phyloP scores from a whole-genome alignment of 2,329 filamentous ascomycete genomes.

The Metarhizium sp. region DNA sequence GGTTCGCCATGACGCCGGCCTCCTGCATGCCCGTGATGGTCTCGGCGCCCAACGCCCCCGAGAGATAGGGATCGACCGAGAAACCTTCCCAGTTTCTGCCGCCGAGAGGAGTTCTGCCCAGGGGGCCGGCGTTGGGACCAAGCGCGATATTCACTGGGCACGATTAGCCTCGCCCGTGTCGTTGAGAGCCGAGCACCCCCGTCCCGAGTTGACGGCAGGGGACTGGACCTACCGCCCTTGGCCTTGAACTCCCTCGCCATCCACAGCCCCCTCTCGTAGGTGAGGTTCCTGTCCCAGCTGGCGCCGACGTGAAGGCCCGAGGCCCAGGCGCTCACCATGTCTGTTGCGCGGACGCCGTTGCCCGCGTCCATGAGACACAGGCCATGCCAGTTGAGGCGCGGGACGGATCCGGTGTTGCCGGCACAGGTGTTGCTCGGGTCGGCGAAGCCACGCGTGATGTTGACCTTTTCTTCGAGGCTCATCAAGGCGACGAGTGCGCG shows the following conservation, averaged over 20 bases:
- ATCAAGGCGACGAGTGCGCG: slow-evolving; percentile 47
- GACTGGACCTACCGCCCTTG: slow-evolving; percentile 41
- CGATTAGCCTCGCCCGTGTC: not conserved
- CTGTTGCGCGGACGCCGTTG: slow-evolving; percentile 37
- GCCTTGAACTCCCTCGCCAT: slow-evolving; percentile 49
- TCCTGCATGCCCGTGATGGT: slow-evolving; percentile 69
- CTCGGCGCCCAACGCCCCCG: slow-evolving; percentile 61
- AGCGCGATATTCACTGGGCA: slow-evolving; percentile 54
- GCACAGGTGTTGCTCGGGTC: slow-evolving; percentile 37
- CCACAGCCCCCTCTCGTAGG: slow-evolving; percentile 38
- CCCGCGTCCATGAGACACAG: slow-evolving; percentile 41
- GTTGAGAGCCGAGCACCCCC: not conserved
- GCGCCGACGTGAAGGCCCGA: slow-evolving; percentile 39
- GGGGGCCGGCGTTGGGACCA: slow-evolving; percentile 60
- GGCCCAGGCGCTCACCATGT: slow-evolving; percentile 38
- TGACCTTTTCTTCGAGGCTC: slow-evolving; percentile 57
- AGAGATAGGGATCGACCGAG: slow-evolving; percentile 59
- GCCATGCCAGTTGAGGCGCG: slow-evolving; percentile 34
- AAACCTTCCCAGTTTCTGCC: slow-evolving; percentile 73
- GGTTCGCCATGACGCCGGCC: slow-evolving; percentile 69
- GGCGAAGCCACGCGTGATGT: slow-evolving; percentile 42
- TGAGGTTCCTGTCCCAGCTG: slow-evolving; percentile 44
- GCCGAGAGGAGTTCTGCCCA: slow-evolving; percentile 61
- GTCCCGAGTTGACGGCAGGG: no score
- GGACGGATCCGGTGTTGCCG: slow-evolving; percentile 36